phyloP scores from a whole-genome alignment of 129 eudicot genomes.

The Ambrosia artemisiifolia region DNA sequence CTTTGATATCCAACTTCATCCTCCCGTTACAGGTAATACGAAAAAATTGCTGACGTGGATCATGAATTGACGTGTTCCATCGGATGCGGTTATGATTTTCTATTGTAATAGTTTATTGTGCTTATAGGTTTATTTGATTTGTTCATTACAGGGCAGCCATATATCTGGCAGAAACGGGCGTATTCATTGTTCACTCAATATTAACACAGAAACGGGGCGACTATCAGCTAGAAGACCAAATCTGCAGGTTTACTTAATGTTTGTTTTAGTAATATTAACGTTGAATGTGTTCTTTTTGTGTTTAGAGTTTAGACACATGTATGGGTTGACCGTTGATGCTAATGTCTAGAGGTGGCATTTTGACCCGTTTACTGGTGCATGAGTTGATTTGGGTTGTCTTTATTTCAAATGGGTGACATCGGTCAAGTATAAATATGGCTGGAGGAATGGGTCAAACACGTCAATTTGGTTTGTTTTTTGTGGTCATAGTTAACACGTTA shows the following conservation, averaged over 20 bases:
- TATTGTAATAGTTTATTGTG: background rate
- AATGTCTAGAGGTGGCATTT: background rate
- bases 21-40: constrained; percentile 79
- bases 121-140: constrained; percentile 17
- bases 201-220: constrained; percentile 96
- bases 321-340: background rate
- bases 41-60: background rate
- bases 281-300: background rate
- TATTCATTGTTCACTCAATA: constrained; percentile 88
- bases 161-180: constrained; percentile 87
- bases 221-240: constrained; percentile 96
- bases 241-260: constrained; percentile 63
- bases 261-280: background rate
- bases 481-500: background rate
- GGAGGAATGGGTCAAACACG: background rate
- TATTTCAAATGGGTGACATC: background rate
- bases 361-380: background rate
- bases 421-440: background rate
- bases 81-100: background rate
- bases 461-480: background rate
- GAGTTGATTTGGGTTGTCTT: background rate
- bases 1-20: constrained; percentile 89
- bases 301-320: background rate
- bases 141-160: constrained; percentile 59
- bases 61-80: background rate